These are phyloP conservation scores for Sporothrix brunneoviolacea DNA, from an alignment of 2,329 filamentous ascomycete genomes.

Conservation along the genomic window DNA sequence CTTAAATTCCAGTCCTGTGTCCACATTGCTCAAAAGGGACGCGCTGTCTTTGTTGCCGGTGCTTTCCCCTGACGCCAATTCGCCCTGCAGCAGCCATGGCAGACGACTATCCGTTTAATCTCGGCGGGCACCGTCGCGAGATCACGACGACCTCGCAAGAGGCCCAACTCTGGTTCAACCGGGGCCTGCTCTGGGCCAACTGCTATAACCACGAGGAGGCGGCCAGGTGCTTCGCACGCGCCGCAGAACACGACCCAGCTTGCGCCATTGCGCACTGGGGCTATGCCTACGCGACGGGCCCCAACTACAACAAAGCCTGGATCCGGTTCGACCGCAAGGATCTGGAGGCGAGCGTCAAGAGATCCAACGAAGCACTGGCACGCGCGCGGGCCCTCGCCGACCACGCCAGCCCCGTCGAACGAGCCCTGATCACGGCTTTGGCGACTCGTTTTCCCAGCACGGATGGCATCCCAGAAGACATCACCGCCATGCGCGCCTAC, in stretches of 20 bases:
- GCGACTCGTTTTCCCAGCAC: too few relatives aligned
- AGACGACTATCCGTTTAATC: too few relatives aligned
- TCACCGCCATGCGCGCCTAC: too few relatives aligned
- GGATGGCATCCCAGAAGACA: too few relatives aligned
- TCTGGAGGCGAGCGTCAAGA: conserved; percentile 25
- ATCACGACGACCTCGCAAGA: too few relatives aligned
- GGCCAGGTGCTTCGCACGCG: conserved; percentile 53
- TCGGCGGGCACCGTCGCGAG: too few relatives aligned
- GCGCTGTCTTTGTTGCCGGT: too few relatives aligned
- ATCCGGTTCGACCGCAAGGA: conserved; percentile 59
- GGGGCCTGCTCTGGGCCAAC: conserved; percentile 65
- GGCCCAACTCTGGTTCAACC: conserved; percentile 65
- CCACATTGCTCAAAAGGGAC: too few relatives aligned
- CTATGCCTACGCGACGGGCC: conserved; percentile 62
- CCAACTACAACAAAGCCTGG: conserved; percentile 75
- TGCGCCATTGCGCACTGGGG: conserved; percentile 65
- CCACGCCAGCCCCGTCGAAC: background rate
- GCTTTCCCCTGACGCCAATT: too few relatives aligned
- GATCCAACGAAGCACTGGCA: conserved; percentile 32
- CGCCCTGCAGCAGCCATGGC: too few relatives aligned
- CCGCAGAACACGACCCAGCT: conserved; percentile 43
- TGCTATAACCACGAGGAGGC: conserved; percentile 72
- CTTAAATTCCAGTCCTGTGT: too few relatives aligned
- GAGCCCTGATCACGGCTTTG: background rate
- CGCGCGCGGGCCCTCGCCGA: background rate